Evolutionary conservation across 768 basidiomycete species (phyloP), one percentile per base, ranked within the genome.

Genomic region (Termitomyces sp.): DNA sequence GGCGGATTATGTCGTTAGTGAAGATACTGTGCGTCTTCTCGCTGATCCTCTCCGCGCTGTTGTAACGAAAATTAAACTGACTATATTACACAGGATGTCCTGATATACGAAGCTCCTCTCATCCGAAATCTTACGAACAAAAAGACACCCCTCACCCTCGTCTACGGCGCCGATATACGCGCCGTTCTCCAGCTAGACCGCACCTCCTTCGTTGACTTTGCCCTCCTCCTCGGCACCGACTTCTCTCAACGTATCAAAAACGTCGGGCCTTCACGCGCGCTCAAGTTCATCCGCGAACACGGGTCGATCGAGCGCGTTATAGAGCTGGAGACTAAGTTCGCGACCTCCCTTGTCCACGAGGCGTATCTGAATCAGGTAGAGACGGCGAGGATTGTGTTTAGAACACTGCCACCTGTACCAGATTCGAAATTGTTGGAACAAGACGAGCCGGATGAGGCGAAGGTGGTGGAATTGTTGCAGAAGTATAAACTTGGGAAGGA

Each of bases 1-100:
- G 44, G 94, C 91, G 0, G 93, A 97, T 70, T 94, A 82, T 65
- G 94, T 96, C 19, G 90, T 83, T 4, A 95, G 89, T 61, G 94
- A 97, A 72, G 94, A 97, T 68, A 91, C 90, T 23, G 88, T 89
- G 66, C 35, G 79, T 57, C 19, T n/a, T 54, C n/a, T 16, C 23
- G 44, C 27, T 25, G n/a, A 39, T 40, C 2, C 25, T 19, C 25
- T 40, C 35, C 11, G 11, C 3, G 5, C 34, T 44, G 17, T 37
- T 28, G 16, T 63, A 47, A 34, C 60, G 51, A 25, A 46, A 58
- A 14, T 43, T 37, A 16, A 19, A 43, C 12, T n/a, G 23, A 4
- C 30, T 34, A 51, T 49, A 30, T 30, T 32, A 48, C 39, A 6
- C 61, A 90, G 88, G 91, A 94, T 63, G 91, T 93, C 14, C 74